Evolutionary conservation across 163 green algal species (phyloP).

Genomic region (Coccomyxa subellipsoidea): DNA sequence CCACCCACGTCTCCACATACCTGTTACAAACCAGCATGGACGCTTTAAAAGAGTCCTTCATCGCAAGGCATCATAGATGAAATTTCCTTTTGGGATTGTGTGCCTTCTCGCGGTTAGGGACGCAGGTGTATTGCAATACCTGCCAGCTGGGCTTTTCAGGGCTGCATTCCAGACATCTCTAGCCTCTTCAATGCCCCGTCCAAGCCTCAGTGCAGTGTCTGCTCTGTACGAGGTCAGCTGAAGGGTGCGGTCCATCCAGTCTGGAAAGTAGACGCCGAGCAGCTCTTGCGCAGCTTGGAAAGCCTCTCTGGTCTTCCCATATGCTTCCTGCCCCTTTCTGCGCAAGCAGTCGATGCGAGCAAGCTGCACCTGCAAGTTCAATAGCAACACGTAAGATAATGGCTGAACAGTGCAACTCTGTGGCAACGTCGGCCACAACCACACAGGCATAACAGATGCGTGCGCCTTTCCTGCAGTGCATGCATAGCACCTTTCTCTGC

Average conservation of each 20-base stretch:
- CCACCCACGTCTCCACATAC: constrained; percentile 58
- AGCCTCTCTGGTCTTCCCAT: constrained; percentile 4
- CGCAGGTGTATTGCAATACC: not conserved
- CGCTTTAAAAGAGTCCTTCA: not conserved
- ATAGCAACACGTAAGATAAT: too few relatives aligned
- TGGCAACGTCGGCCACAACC: too few relatives aligned
- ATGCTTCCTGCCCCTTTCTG: constrained; percentile 7
- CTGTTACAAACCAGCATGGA: constrained; percentile 17
- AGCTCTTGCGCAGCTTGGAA: constrained; percentile 41
- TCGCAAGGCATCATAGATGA: not conserved
- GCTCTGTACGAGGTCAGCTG: constrained; percentile 69
- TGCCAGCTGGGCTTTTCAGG: constrained; percentile 36
- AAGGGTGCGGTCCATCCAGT: constrained; percentile 39
- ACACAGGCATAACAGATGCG: too few relatives aligned
- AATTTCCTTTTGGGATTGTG: too few relatives aligned
- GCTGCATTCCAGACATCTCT: constrained; percentile 67
- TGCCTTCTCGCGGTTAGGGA: too few relatives aligned
- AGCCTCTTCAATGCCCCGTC: constrained; percentile 43
- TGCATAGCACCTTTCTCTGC: too few relatives aligned
- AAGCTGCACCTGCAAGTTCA: constrained; percentile 60
- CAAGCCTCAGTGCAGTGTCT: constrained; percentile 57
- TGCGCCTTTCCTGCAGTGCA: too few relatives aligned
- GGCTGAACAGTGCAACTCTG: not conserved
- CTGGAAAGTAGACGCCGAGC: constrained; percentile 51
- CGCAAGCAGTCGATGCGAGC: constrained; percentile 59